A percentile compares a stretch with the other conserved stretches of the same genome.
phyloP scores from a whole-genome alignment of 306 rosid genomes.

The Lathyrus aphaca region DNA sequence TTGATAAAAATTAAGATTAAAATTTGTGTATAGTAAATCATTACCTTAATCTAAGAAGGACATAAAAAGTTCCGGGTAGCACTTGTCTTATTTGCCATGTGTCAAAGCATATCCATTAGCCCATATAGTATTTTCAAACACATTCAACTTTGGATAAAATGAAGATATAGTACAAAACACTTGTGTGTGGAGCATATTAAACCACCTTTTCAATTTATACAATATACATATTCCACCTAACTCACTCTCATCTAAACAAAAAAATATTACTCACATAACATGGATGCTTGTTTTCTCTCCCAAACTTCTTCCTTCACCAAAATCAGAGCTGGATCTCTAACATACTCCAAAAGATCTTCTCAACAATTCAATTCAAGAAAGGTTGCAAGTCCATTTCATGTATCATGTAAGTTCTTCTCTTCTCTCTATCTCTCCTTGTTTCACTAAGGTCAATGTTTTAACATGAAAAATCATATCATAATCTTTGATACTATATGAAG shows the following conservation, averaged over 20 bases:
- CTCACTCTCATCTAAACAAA: slow-evolving; percentile 32
- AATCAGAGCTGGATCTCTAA: slow-evolving; percentile 17
- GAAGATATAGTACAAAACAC: slow-evolving; percentile 42
- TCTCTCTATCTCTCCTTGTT: not conserved
- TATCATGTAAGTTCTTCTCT: slow-evolving; percentile 58
- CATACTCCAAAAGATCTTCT: slow-evolving; percentile 39
- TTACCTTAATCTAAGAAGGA: slow-evolving; percentile 40
- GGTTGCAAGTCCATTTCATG: slow-evolving; percentile 33
- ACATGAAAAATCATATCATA: not conserved
- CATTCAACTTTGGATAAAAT: slow-evolving; percentile 49
- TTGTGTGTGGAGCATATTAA: slow-evolving; percentile 56
- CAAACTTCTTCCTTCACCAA: slow-evolving; percentile 61
- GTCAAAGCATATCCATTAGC: slow-evolving; percentile 57
- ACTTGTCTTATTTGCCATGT: slow-evolving; percentile 42
- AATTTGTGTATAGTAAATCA: too few species aligned
- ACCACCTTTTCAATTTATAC: slow-evolving; percentile 38
- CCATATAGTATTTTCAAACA: slow-evolving; percentile 47
- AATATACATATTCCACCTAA: slow-evolving; percentile 10
- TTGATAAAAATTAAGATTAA: too few species aligned
- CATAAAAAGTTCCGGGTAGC: slow-evolving; percentile 31
- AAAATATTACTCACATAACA: slow-evolving; percentile 29
- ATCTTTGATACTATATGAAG: not conserved
- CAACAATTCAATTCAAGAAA: slow-evolving; percentile 47
- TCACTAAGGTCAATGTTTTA: not conserved
- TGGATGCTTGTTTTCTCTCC: slow-evolving; percentile 80